Evolutionary conservation across 768 basidiomycete genomes (phyloP).

Genomic region (Fistulinella prunicolor): DNA sequence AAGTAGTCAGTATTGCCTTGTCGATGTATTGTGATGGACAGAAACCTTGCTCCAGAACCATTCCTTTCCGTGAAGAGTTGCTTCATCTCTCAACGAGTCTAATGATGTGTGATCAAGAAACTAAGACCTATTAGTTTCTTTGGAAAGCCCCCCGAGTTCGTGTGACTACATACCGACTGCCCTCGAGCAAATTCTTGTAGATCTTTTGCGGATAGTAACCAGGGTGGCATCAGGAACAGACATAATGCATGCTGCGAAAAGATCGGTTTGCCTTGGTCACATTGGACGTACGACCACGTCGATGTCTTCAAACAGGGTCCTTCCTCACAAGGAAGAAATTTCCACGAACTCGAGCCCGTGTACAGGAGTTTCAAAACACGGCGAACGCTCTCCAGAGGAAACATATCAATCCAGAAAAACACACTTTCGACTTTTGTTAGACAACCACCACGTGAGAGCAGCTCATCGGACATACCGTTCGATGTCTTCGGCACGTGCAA

Average conservation of each 20-base stretch:
- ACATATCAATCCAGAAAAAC: conserved; percentile 46
- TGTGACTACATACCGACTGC: conserved; percentile 18
- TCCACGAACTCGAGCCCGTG: conserved; percentile 29
- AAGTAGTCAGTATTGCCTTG: conserved; percentile 6
- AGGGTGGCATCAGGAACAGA: conserved; percentile 39
- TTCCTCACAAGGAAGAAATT: conserved; percentile 24
- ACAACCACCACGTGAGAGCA: background rate
- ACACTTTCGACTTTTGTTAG: conserved; percentile 33
- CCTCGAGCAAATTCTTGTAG: conserved; percentile 31
- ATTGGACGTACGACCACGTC: conserved; percentile 25
- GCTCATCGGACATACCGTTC: conserved; percentile 35
- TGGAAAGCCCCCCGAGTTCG: background rate
- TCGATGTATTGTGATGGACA: background rate
- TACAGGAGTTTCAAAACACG: conserved; percentile 36
- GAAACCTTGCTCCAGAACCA: conserved; percentile 55
- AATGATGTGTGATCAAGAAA: conserved; percentile 19
- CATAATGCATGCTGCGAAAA: conserved; percentile 19
- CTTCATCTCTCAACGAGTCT: conserved; percentile 2
- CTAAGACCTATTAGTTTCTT: conserved; percentile 7
- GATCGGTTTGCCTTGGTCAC: conserved; percentile 12
- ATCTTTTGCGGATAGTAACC: conserved; percentile 35
- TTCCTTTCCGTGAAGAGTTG: conserved; percentile 38
- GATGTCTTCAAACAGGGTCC: conserved; percentile 23
- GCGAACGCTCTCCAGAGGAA: conserved; percentile 52
- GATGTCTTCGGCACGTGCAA: conserved; percentile 41